phyloP scores from a whole-genome alignment of 306 rosid species.

The Lathyrus sativus region DNA sequence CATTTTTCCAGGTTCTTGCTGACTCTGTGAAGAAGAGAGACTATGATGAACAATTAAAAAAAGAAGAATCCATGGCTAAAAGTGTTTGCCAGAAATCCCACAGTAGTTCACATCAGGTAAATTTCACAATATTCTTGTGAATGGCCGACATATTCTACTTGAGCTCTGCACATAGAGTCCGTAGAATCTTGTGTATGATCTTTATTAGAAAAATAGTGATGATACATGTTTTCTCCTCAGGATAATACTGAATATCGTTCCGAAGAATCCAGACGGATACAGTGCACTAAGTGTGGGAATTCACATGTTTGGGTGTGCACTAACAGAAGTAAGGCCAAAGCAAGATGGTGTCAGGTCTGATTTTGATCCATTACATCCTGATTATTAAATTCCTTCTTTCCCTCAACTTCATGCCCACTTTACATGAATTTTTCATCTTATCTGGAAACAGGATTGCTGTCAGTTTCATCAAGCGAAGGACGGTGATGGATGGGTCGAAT shows the following conservation, averaged over 20 bases:
- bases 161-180: background rate
- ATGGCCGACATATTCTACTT: background rate
- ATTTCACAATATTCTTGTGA: constrained; percentile 37
- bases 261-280: constrained; percentile 92
- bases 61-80: constrained; percentile 82
- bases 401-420: background rate
- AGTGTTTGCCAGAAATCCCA: constrained; percentile 88
- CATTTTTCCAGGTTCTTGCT: constrained; percentile 76
- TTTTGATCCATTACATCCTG: constrained; percentile 18
- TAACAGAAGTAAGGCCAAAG: constrained; percentile 84
- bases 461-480: constrained; percentile 99
- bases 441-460: constrained; percentile 78
- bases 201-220: constrained; percentile 31
- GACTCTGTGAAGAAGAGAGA: constrained; percentile 80
- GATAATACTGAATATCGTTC: constrained; percentile 68
- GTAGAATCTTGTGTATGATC: constrained; percentile 7
- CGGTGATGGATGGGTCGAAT: constrained; percentile 99
- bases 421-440: constrained; percentile 32
- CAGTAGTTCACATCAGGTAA: constrained; percentile 72
- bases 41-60: constrained; percentile 91
- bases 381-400: constrained; percentile 19
- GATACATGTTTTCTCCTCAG: constrained; percentile 48
- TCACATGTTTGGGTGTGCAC: constrained; percentile 99
- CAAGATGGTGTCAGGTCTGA: constrained; percentile 99
- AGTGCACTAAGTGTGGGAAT: constrained; percentile 94